These are phyloP conservation scores for Phanerochaete sordida DNA, from an alignment of 768 basidiomycete genomes.

Conservation along the genomic window DNA sequence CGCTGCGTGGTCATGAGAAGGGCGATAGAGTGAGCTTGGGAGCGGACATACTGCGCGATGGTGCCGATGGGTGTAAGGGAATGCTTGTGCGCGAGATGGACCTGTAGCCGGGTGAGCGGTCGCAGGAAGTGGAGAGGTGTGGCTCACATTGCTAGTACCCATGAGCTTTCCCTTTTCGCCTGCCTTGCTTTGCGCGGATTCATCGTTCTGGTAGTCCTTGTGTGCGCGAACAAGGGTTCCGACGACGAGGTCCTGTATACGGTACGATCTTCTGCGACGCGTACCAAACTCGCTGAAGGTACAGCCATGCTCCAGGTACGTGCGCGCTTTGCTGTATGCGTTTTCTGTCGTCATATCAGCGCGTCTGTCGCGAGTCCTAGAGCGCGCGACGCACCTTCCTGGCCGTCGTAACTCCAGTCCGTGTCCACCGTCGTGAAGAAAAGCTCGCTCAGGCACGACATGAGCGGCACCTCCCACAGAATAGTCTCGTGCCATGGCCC, in stretches of 20 bases:
- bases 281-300: conserved; percentile 86
- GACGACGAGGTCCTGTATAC: conserved; percentile 76
- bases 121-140: background rate
- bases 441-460: conserved; percentile 87
- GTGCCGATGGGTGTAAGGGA: conserved; percentile 68
- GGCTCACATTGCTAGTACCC: conserved; percentile 87
- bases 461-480: conserved; percentile 93
- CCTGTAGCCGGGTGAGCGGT: conserved; percentile 38
- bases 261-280: conserved; percentile 70
- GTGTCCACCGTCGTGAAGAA: conserved; percentile 75
- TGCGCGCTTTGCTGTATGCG: conserved; percentile 69
- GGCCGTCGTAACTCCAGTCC: conserved; percentile 85
- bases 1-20: conserved; percentile 39
- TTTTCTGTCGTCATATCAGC: conserved; percentile 42
- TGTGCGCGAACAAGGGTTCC: conserved; percentile 48
- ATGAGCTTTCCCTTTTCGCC: conserved; percentile 51
- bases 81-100: conserved; percentile 80
- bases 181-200: conserved; percentile 46
- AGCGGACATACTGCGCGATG: conserved; percentile 70
- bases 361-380: background rate
- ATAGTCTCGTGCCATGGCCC: conserved; percentile 85
- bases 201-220: background rate
- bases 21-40: background rate
- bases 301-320: conserved; percentile 62
- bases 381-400: conserved; percentile 50